A percentile compares a stretch with the other conserved stretches of the same genome.
Conservation (phyloP, 768 basidiomycete species). For the Leccinum incarnatum region DNA sequence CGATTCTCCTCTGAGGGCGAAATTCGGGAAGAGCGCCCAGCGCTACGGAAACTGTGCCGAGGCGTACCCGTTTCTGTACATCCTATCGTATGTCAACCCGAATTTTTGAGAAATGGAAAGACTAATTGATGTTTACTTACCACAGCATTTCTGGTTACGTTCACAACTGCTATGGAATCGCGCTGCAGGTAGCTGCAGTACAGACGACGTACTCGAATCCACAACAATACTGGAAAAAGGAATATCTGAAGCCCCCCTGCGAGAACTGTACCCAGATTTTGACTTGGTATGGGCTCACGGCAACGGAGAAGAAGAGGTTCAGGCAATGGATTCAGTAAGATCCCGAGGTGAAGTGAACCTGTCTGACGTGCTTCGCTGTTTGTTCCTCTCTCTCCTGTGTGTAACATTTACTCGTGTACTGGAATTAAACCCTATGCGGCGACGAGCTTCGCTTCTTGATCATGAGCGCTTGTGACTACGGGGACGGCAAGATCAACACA, state of each 20-base stretch:
- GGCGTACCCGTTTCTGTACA: background rate
- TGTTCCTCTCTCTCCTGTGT: background rate
- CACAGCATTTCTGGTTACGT: background rate
- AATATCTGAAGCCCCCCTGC: background rate
- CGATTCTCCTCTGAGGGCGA: background rate
- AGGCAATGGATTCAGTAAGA: background rate
- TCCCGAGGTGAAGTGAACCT: no score
- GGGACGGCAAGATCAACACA: no score
- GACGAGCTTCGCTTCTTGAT: background rate
- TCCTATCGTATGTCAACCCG: background rate
- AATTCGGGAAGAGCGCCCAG: background rate
- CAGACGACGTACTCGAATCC: background rate
- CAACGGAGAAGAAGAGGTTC: background rate
- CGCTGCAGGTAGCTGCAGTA: background rate
- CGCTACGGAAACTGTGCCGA: background rate
- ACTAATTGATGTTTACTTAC: background rate
- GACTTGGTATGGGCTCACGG: background rate
- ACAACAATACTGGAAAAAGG: no score
- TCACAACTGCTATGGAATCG: background rate
- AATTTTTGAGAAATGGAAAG: background rate
- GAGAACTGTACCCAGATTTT: background rate
- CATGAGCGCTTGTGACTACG: background rate
- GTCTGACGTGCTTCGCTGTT: no score
- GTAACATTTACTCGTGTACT: background rate
- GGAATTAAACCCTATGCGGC: background rate